Percentiles rank a stretch among this genome's conserved stretches.
These are phyloP conservation scores for Gaeumannomyces sp. DNA, from an alignment of 2,329 filamentous ascomycete genomes.

Conservation along the genomic window DNA sequence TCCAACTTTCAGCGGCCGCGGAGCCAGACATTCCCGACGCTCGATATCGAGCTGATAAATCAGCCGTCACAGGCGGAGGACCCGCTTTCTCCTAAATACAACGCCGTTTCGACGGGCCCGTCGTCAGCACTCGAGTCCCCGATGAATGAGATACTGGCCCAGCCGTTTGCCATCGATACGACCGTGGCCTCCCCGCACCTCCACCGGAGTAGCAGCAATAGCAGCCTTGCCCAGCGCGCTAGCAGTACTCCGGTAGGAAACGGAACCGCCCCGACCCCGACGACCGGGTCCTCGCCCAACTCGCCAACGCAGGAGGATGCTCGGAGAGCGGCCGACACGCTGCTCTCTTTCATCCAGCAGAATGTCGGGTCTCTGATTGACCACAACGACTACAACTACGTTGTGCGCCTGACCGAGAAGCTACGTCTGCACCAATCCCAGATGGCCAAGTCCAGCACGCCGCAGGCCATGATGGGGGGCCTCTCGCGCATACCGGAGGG, in stretches of 20 bases:
- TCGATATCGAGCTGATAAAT: conserved; percentile 55
- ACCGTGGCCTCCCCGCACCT: conserved; percentile 36
- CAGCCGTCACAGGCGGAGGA: conserved; percentile 33
- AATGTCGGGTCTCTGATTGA: conserved; percentile 68
- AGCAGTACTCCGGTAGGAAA: conserved; percentile 26
- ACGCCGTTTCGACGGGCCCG: conserved; percentile 39
- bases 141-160: conserved; percentile 36
- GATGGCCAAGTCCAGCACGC: conserved; percentile 18
- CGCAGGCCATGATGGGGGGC: conserved; percentile 35
- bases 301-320: conserved; percentile 83
- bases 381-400: conserved; percentile 67
- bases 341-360: conserved; percentile 75
- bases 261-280: conserved; percentile 23
- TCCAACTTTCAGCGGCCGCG: conserved; percentile 66
- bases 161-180: conserved; percentile 33
- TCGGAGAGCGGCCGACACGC: conserved; percentile 69
- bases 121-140: conserved; percentile 49
- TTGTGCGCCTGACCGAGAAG: conserved; percentile 81
- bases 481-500: conserved; percentile 51
- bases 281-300: conserved; percentile 48
- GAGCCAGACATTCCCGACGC: conserved; percentile 78
- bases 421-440: conserved; percentile 60
- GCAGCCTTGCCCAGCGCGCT: conserved; percentile 31
- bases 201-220: conserved; percentile 46
- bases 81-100: conserved; percentile 44